phyloP scores from a whole-genome alignment of 345 rosid genomes.

The Eutrema yunnanense region DNA sequence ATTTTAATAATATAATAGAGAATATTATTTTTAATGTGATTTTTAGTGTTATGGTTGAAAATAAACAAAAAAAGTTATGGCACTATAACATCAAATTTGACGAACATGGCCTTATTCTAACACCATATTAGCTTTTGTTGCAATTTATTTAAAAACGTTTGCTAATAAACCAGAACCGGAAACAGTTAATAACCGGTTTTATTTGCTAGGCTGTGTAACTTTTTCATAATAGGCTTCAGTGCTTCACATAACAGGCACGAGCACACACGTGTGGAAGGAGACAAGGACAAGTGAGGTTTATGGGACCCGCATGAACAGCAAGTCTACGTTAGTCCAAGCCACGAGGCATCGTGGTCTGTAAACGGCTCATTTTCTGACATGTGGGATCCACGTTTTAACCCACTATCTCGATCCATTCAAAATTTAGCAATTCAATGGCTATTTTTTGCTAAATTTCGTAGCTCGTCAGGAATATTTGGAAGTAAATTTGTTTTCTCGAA shows the following conservation, averaged over 20 bases:
- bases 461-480: slow-evolving; percentile 2
- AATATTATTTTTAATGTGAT: no score
- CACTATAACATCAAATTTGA: no score
- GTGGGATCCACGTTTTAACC: background rate
- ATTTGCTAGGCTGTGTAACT: background rate
- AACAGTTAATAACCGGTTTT: background rate
- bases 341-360: slow-evolving; percentile 18
- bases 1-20: no score
- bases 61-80: no score
- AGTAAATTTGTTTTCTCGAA: background rate
- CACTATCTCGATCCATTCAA: slow-evolving; percentile 21
- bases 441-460: slow-evolving; percentile 1
- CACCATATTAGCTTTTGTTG: no score
- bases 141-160: no score
- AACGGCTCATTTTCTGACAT: slow-evolving; percentile 16
- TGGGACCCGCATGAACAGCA: slow-evolving; percentile 11
- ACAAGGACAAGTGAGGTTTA: background rate
- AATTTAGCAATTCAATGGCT: background rate
- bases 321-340: slow-evolving; percentile 15
- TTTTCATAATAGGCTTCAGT: background rate
- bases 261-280: slow-evolving; percentile 22
- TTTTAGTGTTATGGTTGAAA: no score
- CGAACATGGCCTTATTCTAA: no score
- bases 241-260: background rate
- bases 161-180: background rate